phyloP scores from a whole-genome alignment of 2,329 filamentous ascomycete genomes.

The Onygena corvina region DNA sequence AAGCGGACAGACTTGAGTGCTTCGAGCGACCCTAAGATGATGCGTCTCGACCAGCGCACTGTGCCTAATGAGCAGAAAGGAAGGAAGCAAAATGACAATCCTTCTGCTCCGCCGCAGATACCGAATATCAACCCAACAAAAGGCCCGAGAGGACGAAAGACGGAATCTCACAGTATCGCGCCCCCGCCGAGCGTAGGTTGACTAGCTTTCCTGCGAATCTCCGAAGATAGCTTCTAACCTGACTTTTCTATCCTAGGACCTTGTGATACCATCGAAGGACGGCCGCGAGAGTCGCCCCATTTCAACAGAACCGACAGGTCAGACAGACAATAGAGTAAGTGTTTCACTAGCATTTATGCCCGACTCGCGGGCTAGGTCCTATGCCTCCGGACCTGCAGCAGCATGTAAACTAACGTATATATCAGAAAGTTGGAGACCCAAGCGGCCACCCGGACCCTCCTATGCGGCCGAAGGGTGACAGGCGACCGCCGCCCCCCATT shows the following conservation, averaged over 20 bases:
- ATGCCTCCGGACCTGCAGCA: background rate
- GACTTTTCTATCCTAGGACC: conserved; percentile 19
- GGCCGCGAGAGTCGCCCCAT: conserved; percentile 23
- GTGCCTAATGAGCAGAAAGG: conserved; percentile 17
- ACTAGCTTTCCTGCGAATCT: conserved; percentile 11
- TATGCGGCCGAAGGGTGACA: conserved; percentile 1
- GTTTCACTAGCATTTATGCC: background rate
- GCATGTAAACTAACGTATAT: background rate
- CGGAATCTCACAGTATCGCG: conserved; percentile 17
- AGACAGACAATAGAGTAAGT: conserved; percentile 3
- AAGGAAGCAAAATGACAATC: conserved; percentile 9
- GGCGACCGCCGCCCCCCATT: conserved; percentile 20
- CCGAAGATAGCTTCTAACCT: conserved; percentile 10
- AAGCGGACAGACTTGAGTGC: conserved; percentile 24
- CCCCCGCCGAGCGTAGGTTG: conserved; percentile 19
- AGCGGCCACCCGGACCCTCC: background rate
- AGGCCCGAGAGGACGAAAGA: conserved; percentile 15
- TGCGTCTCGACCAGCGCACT: conserved; percentile 15
- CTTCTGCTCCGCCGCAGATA: background rate
- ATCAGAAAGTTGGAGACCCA: background rate
- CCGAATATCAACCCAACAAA: conserved; percentile 19
- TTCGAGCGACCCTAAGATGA: conserved; percentile 21
- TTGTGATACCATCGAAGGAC: conserved; percentile 32
- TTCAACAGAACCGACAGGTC: conserved; percentile 7
- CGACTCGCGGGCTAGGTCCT: background rate